Evolutionary conservation across 306 rosid species (phyloP), one percentile per base, ranked within the genome.

Genomic region (Ormosia semicastrata): DNA sequence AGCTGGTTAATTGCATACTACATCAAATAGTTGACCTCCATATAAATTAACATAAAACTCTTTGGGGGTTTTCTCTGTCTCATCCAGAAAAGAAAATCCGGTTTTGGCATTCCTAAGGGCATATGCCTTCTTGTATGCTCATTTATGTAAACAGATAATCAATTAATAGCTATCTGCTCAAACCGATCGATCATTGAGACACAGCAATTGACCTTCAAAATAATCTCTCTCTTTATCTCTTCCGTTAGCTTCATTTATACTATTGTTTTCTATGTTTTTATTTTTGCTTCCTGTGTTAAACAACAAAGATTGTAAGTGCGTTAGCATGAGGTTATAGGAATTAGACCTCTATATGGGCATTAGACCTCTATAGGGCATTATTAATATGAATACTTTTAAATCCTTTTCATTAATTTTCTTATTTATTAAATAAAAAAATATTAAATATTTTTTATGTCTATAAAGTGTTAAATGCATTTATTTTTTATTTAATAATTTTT

Each of bases 1-100:
- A 72, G 50, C n/a, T 41, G 36, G 14, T 71, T 64, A 50, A 75
- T 75, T 66, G 44, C 75, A 83, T 41, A 47, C 41, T 4, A 33
- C 57, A 77, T 56, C 67, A 70, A 79, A 74, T 74, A 73, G 75
- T 78, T 86, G 84, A 79, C 86, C 41, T 53, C 2, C 15, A 8
- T 41, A 60, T 41, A 60, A 71, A 41, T 64, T 30, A 63, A 40
- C 71, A 29, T 32, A 5, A 0, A 53, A 59, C 18, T 2, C n/a
- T 6, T 40, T 33, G 29, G 14, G 9, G 64, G 36, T 58, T 68
- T 67, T 30, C 13, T 76, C 12, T 74, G 74, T 41, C 58, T 68
- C 73, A n/a, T 15, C 29, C 40, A 17, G 33, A 62, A 52, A 43
- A 18, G 4, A n/a, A n/a, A n/a, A 8, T 44, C 34, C 11, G 4